Base-by-base conservation (phyloP, 441 rosid species). In the Raphanus hybrid region DNA sequence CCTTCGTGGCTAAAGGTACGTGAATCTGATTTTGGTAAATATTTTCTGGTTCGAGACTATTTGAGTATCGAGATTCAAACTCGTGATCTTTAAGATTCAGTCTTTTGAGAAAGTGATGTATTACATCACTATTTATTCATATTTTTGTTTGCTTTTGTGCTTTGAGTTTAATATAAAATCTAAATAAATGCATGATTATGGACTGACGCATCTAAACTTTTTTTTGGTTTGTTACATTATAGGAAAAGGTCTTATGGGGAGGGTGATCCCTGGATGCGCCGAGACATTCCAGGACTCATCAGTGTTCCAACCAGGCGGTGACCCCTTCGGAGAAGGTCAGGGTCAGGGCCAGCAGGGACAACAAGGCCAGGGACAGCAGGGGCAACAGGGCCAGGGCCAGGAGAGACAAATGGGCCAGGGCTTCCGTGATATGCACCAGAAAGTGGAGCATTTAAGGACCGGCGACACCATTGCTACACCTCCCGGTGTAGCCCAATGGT, bases 211-310 rank as follows among this genome's bases (percentile, higher is more conserved):
- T 67, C 12, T 45, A 34, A 74, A 3, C 8, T 8, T 20, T 45
- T 3, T 16, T 34, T 59, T 69, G 37, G 6, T 48, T 10, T 43
- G 15, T 55, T 60, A 7, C 61, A 29, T 58, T 59, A 23, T 79
- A 90, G 96, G 94, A 39, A 71, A 41, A 20, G 93, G 94, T 54
- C 41, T 86, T 5, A 58, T 68, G 32, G 90, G 92, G 0, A 65
- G 64, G n/a, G 66, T 86, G 60, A 64, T 87, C 64, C 85, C 97
- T 0, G 97, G 93, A 20, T 93, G 93, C 41, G 88, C 97, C 27
- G 97, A 87, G 84, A 90, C 97, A 8, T 90, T 60, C 86, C 89
- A 88, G 70, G 89, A 88, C 20, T 76, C 90, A 61, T 8, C 79
- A 75, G 35, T 34, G 16, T 64, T 77, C 32, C 78, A 75, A 67